Conservation (phyloP, 2,329 filamentous ascomycete species). For the Alternaria alternata region DNA sequence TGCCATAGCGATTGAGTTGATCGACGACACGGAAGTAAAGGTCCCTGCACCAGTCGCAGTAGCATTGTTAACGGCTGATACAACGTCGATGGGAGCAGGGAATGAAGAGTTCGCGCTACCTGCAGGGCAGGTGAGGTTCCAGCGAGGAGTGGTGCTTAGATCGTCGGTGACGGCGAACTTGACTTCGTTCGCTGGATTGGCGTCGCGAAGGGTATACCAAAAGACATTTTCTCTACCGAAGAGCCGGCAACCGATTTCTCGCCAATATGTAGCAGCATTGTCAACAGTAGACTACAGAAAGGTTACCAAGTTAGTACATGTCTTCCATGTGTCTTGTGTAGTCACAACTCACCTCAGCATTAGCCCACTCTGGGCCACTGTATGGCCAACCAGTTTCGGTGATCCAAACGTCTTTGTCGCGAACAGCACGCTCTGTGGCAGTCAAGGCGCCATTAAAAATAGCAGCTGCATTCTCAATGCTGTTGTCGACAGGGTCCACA, state of each 20-base stretch:
- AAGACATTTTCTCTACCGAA: conserved; percentile 45
- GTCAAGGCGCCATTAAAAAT: conserved; percentile 39
- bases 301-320: neutral
- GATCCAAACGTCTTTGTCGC: conserved; percentile 48
- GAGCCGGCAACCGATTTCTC: conserved; percentile 42
- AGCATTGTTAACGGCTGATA: neutral
- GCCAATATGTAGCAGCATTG: conserved; percentile 45
- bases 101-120: conserved; percentile 12
- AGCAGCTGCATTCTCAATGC: conserved; percentile 53
- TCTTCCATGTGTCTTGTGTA: neutral
- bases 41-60: conserved; percentile 15
- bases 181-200: conserved; percentile 65
- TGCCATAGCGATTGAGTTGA: conserved; percentile 33
- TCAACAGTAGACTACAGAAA: conserved; percentile 29
- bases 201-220: conserved; percentile 47
- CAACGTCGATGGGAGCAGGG: neutral
- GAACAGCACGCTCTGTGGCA: conserved; percentile 39
- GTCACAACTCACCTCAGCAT: conserved; percentile 18
- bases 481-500: conserved; percentile 42
- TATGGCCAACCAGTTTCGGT: conserved; percentile 50
- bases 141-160: conserved; percentile 61
- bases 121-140: conserved; percentile 61
- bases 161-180: conserved; percentile 66
- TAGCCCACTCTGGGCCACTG: conserved; percentile 38
- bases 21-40: conserved; percentile 22